Evolutionary conservation across 345 rosid species (phyloP), one percentile per base, ranked within the genome.

Genomic region (Carallia brachiata): DNA sequence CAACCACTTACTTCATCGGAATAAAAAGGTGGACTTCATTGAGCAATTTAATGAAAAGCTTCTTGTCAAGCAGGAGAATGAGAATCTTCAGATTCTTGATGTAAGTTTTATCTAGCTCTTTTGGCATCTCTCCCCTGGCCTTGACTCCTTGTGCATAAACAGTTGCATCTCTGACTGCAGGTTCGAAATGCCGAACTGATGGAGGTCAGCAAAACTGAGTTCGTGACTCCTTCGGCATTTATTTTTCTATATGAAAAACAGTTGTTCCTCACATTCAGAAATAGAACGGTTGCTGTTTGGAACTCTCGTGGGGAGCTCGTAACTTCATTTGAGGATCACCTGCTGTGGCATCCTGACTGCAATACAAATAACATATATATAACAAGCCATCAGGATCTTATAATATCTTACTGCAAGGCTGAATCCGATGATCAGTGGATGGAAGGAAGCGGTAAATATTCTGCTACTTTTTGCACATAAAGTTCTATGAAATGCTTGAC

Each of bases 31-130:
- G 76, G 99, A 95, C 72, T 95, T 95, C 80, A 94, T 94, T 16
- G 98, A 94, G 79, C 98, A 94, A 48, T 94, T 94, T 78, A 94
- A 94, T 75, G 98, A 94, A 71, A 94, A 94, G 80, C 98, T 94
- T 78, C 98, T 94, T 82, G 97, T 94, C 69, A 94, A 94, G 85
- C 98, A 95, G 80, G 97, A 92, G 75, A 87, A 90, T 67, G 99
- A 95, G 84, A 89, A 95, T 78, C 99, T 95, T 66, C 99, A 95
- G 78, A 95, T 95, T 75, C 97, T 90, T 67, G 99, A 95, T 70
- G 99, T 92, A 74, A 77, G 97, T 77, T 59, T 32, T 40, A n/a
- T 52, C 34, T 61, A 4, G 13, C 27, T n/a, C 28, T 16, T 69
- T 40, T 19, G 53, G 28, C n/a, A 6, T 62, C 61, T 59, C 17